Conservation (phyloP, 2,329 filamentous ascomycete genomes). For the Clonostachys solani region DNA sequence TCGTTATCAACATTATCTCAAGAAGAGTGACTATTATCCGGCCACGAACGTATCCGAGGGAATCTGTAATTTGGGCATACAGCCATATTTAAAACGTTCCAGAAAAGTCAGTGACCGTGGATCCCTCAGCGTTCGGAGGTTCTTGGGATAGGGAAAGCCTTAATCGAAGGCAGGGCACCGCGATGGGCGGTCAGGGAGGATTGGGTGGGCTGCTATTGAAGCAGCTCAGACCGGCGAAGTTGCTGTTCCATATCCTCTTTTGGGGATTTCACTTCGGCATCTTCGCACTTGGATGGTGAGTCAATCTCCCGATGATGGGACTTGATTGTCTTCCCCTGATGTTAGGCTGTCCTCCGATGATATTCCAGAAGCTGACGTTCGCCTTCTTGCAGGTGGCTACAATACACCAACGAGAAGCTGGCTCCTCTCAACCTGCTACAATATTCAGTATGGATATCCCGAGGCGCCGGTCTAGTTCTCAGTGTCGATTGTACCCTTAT, state of each 20-base stretch:
- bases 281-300: constrained; percentile 83
- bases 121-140: too few species aligned
- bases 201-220: constrained; percentile 45
- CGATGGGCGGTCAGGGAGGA: constrained; percentile 34
- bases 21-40: too few species aligned
- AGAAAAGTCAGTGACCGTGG: too few species aligned
- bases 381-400: constrained; percentile 63
- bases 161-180: not conserved
- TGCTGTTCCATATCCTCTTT: constrained; percentile 78
- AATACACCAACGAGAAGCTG: constrained; percentile 63
- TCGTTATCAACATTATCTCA: too few species aligned
- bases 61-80: too few species aligned
- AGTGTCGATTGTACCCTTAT: constrained; percentile 84
- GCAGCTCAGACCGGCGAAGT: constrained; percentile 66
- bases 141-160: not conserved
- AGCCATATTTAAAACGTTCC: too few species aligned
- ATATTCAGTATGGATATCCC: constrained; percentile 93
- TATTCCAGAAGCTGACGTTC: constrained; percentile 1
- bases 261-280: constrained; percentile 73
- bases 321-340: not conserved
- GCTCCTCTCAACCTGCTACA: constrained; percentile 74
- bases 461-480: constrained; percentile 84
- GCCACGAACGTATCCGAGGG: too few species aligned
- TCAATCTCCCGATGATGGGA: not conserved
- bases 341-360: not conserved